phyloP scores from a whole-genome alignment of 768 basidiomycete species.

The Macrolepiota albuminosa region DNA sequence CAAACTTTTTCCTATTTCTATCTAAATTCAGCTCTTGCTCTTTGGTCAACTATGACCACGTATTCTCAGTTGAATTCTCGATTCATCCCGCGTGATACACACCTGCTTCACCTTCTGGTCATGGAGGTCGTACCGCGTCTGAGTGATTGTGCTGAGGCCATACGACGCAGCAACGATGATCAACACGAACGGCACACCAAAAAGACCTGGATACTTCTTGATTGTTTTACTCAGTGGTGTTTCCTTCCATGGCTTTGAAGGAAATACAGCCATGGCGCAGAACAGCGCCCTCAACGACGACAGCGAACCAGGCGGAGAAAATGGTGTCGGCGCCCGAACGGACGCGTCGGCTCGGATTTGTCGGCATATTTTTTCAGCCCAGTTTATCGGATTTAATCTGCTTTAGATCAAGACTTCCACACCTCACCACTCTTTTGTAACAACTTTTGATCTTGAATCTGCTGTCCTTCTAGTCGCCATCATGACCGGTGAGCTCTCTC shows the following conservation, averaged over 20 bases:
- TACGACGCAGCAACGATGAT: conserved; percentile 86
- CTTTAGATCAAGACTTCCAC: conserved; percentile 1
- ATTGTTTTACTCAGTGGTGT: conserved; percentile 38
- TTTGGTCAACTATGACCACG: conserved; percentile 49
- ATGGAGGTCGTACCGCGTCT: conserved; percentile 87
- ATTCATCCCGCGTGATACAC: conserved; percentile 10
- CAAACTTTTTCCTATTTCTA: conserved; percentile 72
- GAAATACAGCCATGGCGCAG: conserved; percentile 44
- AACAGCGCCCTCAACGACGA: conserved; percentile 1
- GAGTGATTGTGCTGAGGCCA: conserved; percentile 77
- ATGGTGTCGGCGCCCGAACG: background rate
- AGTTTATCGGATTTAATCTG: background rate
- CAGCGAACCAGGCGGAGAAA: background rate
- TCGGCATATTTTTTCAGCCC: conserved; percentile 1
- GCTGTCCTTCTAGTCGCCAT: background rate
- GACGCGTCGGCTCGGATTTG: conserved; percentile 3
- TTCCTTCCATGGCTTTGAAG: conserved; percentile 17
- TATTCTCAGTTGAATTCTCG: background rate
- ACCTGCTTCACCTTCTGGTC: conserved; percentile 75
- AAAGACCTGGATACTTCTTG: conserved; percentile 61
- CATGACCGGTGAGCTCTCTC: conserved; percentile 5
- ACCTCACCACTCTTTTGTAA: background rate
- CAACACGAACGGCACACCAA: conserved; percentile 84
- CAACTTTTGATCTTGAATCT: background rate
- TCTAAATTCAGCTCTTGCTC: conserved; percentile 76